Evolutionary conservation across 2,329 filamentous ascomycete species (phyloP), one percentile per base, ranked within the genome.

Genomic region (Microsporum ferrugineum): DNA sequence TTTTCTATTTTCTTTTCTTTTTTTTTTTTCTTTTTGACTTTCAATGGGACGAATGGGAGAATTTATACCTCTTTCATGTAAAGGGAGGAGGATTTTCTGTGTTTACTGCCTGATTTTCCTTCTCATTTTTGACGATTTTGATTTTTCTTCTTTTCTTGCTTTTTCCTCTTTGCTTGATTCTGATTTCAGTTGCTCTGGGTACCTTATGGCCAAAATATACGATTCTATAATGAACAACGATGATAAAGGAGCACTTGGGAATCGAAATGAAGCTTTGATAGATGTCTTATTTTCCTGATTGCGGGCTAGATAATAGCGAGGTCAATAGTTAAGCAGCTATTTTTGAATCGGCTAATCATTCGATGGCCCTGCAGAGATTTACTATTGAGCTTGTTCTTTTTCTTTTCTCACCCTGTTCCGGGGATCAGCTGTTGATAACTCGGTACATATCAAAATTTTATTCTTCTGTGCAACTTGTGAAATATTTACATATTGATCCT

Each of bases 171-270:
- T 58, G 34, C n/a, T 41, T 39, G 17, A 29, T 31, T 51, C 45
- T 17, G 45, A n/a, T 31, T 6, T 14, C 51, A 36, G 33, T 31
- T 55, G 51, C 51, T 55, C 51, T 55, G 51, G 51, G 51, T 36
- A 55, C 36, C 29, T 55, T 36, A 55, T 29, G 51, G 51, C 17
- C 51, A 55, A 55, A 55, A 55, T 55, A 55, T 36, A 55, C 51
- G 51, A 55, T 36, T 55, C 51, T 55, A 55, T 55, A 55, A 38
- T 55, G 51, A 55, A 55, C 51, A 36, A 17, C 51, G n/a, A 55
- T 34, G 31, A 55, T 55, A 55, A 55, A 55, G 51, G 51, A 55
- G 51, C 51, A 36, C 14, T 34, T 34, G 51, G 51, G 51, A 36
- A 34, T 55, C 45, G 8, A 17, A 47, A 47, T 34, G 51, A 55